Evolutionary conservation across 2,329 filamentous ascomycete genomes (phyloP), one percentile per base, ranked within the genome.

Genomic region (Aspergillaceae sp.): DNA sequence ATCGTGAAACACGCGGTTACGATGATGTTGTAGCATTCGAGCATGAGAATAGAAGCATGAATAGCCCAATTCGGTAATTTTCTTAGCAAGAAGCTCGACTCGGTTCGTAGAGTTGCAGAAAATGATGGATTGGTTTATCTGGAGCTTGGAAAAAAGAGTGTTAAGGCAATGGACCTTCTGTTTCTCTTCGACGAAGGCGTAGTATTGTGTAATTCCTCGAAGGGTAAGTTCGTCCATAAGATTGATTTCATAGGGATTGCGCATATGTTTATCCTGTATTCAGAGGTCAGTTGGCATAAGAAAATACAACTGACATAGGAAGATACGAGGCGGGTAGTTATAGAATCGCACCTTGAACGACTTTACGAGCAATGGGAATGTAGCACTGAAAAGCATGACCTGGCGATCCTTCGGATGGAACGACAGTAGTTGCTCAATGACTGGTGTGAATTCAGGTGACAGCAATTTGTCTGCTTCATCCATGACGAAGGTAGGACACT

Each of bases 121-220:
- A 66, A 98, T 98, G 74, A 98, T 98, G 52, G 94, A 98, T 74
- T 98, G 92, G 73, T 98, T 98, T 74, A 98, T 98, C 71, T 98
- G 91, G 10, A 98, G 82, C 71, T 96, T 95, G 58, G 90, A 96
- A 76, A 98, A 98, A 53, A 98, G 83, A 0, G 92, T 98, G 74
- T 98, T 98, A 55, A 98, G 74, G 68, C 92, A 98, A 73, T 98
- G 94, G 19, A 98, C 92, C 73, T 98, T 98, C 66, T 96, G 88
- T 74, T 96, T 96, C 73, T 98, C 92, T 70, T 98, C 92, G 44
- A 98, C 94, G 57, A 97, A 98, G 37, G 92, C 92, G 64, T 98
- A 98, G 74, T 97, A 98, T 66, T 98, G 92, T 0, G 92, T 98
- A 63, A 98, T 97, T 75, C 92, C 92, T 48, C 92, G 86, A 30